Percentiles rank a stretch among this genome's conserved stretches.
phyloP scores from a whole-genome alignment of 2,329 filamentous ascomycete genomes.

The Diaporthe sp. region DNA sequence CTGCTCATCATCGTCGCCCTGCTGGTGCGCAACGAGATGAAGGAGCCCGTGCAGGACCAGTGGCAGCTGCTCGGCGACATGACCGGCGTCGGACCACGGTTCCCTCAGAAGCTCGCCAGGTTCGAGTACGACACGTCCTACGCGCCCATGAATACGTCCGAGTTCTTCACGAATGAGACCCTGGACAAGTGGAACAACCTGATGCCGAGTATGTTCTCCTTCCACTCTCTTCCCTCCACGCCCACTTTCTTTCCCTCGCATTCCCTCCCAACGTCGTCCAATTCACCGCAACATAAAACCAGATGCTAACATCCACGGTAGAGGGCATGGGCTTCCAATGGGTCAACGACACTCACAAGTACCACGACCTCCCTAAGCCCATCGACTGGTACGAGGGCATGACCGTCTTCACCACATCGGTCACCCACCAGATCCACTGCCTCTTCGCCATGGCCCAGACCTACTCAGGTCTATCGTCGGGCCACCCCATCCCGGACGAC shows the following conservation, averaged over 20 bases:
- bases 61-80: slow-evolving; percentile 53
- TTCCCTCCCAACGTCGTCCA: background rate
- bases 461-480: slow-evolving; percentile 56
- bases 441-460: slow-evolving; percentile 48
- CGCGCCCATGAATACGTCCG: slow-evolving; percentile 51
- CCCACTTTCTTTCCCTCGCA: background rate
- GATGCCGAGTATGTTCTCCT: slow-evolving; percentile 48
- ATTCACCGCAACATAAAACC: background rate
- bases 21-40: slow-evolving; percentile 49
- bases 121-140: slow-evolving; percentile 52
- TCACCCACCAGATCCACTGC: slow-evolving; percentile 54
- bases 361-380: slow-evolving; percentile 52
- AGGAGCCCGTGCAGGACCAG: slow-evolving; percentile 41
- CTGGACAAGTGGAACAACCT: slow-evolving; percentile 52
- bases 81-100: slow-evolving; percentile 51
- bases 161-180: slow-evolving; percentile 52
- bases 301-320: slow-evolving; percentile 38
- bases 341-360: slow-evolving; percentile 51
- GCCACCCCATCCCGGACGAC: slow-evolving; percentile 55
- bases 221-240: background rate
- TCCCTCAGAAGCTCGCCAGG: slow-evolving; percentile 48
- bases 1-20: slow-evolving; percentile 54
- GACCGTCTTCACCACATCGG: slow-evolving; percentile 53
- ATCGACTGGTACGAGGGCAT: slow-evolving; percentile 49
- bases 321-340: slow-evolving; percentile 53